Percentiles rank a stretch among this genome's conserved stretches.
Conservation (phyloP, 805 yeast species). For the Pichia manshurica region DNA sequence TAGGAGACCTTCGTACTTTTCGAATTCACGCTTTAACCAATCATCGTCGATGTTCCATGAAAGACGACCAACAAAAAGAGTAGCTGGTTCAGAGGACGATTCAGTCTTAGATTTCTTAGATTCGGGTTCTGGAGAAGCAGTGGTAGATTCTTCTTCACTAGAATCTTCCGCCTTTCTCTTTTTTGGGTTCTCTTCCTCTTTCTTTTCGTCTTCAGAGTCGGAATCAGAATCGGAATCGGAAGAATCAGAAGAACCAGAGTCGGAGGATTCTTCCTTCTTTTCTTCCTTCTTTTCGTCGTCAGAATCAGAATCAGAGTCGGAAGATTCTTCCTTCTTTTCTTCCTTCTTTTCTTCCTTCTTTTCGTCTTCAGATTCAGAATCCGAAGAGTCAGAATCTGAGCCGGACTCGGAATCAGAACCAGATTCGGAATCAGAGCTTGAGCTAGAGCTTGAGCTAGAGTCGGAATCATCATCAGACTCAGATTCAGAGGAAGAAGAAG, state of each 20-base stretch:
- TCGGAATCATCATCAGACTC: constrained; percentile 27
- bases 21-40: constrained; percentile 86
- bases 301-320: constrained; percentile 17
- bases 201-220: constrained; percentile 21
- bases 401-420: constrained; percentile 25
- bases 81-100: constrained; percentile 61
- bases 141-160: constrained; percentile 25
- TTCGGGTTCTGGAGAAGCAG: constrained; percentile 32
- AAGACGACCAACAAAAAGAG: constrained; percentile 93
- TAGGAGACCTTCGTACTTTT: constrained; percentile 70
- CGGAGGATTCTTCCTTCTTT: constrained; percentile 20
- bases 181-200: constrained; percentile 24
- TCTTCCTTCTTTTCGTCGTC: constrained; percentile 14
- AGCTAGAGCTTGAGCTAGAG: constrained; percentile 3
- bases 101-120: constrained; percentile 45
- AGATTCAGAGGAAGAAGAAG: constrained; percentile 18
- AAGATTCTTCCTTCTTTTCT: constrained; percentile 18
- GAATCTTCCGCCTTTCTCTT: constrained; percentile 37
- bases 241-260: constrained; percentile 21
- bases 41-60: constrained; percentile 97
- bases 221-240: constrained; percentile 27
- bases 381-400: constrained; percentile 26
- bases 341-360: constrained; percentile 13
- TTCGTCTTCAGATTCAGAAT: constrained; percentile 10
- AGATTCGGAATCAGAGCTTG: constrained; percentile 15